Conservation (phyloP, 306 rosid species). For the Acacia crassicarpa region DNA sequence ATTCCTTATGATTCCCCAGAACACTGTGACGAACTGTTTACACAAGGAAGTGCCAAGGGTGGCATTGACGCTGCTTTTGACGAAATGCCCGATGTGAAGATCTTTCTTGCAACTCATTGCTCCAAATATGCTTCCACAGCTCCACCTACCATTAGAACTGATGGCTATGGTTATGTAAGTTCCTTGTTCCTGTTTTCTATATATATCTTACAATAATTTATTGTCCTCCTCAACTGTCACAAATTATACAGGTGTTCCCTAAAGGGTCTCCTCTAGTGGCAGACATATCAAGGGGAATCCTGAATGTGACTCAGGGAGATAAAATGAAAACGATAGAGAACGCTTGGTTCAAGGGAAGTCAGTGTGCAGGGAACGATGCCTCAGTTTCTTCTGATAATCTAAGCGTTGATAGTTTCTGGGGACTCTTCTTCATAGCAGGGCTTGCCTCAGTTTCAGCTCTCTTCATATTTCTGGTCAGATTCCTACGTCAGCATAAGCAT, state of each 20-base stretch:
- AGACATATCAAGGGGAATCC: conserved; percentile 57
- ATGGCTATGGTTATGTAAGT: conserved; percentile 75
- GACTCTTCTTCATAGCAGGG: conserved; percentile 53
- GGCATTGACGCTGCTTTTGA: conserved; percentile 58
- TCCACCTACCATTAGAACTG: conserved; percentile 45
- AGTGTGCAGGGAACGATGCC: conserved; percentile 30
- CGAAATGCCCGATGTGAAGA: conserved; percentile 53
- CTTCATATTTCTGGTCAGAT: conserved; percentile 15
- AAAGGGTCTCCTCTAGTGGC: conserved; percentile 48
- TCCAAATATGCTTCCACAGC: conserved; percentile 46
- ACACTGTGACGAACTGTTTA: conserved; percentile 41
- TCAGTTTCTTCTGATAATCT: conserved; percentile 43
- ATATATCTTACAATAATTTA: background rate
- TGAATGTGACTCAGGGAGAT: conserved; percentile 52
- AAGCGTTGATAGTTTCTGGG: conserved; percentile 54
- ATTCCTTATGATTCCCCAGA: conserved; percentile 16
- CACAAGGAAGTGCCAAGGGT: conserved; percentile 46
- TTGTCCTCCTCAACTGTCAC: background rate
- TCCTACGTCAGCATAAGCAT: conserved; percentile 37
- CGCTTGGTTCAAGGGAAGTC: conserved; percentile 37
- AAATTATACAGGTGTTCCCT: conserved; percentile 29
- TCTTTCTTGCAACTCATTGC: conserved; percentile 42
- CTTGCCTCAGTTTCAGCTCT: conserved; percentile 42
- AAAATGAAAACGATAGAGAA: conserved; percentile 45
- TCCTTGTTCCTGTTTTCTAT: background rate